Evolutionary conservation across 352 stramenopile species (phyloP), one percentile per base, ranked within the genome.

Genomic region (Globisporangium irregulare): DNA sequence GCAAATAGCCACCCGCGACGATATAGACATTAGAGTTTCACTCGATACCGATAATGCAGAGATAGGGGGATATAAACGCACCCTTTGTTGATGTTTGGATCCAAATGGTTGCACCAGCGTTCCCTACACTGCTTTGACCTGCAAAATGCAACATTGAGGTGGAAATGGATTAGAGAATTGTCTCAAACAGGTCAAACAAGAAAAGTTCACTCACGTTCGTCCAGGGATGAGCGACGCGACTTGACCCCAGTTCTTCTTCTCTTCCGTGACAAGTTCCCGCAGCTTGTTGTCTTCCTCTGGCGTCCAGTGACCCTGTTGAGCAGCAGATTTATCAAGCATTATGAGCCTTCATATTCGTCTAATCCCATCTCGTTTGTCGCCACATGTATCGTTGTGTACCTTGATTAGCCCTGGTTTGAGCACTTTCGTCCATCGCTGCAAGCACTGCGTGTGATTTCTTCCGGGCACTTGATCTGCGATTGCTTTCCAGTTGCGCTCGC

Each of bases 381-480:
- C 8, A 56, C 22, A n/a, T 51, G 4, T 62, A 58, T 43, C 8
- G 58, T 29, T 51, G 15, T n/a, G 57, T 84, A 94, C 91, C 78
- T 97, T 98, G 59, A 96, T 96, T 50, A 98, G 82, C 1, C 92
- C 92, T n/a, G 92, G 91, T 62, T 95, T 95, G 14, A 98, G 79
- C 62, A 98, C 92, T 79, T 98, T 98, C 2, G 89, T 97, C 93
- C 93, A 98, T 20, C 93, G 84, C 68, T 98, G 93, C 58, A 98
- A 69, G 73, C 92, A 98, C 76, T 98, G 93, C 56, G 91, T 97
- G 72, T 98, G 92, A 69, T 98, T 98, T 14, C 93, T 76, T 27
- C 89, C 91, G 4, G 88, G 88, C 25, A 98, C 90, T 69, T 96
- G 89, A 58, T 97, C 86, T 4, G 93, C 92, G 58, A 98, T 98